These are phyloP conservation scores for Alternaria sp. DNA, from an alignment of 2,329 filamentous ascomycete species.

Conservation along the genomic window DNA sequence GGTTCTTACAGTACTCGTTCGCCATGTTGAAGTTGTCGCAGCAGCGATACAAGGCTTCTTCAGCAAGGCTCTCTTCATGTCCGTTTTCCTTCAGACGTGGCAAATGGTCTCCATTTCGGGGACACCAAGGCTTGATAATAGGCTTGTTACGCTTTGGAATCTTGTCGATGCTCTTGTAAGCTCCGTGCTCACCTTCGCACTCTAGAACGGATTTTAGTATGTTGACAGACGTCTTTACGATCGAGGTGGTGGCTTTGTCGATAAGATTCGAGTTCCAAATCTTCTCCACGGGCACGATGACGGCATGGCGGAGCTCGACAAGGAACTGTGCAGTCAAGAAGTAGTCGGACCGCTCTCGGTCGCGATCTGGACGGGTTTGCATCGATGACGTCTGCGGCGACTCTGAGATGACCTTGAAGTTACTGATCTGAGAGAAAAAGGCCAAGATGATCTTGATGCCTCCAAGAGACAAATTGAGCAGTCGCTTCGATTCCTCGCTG, in stretches of 20 bases:
- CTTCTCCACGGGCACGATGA: slow-evolving; percentile 76
- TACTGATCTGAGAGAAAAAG: slow-evolving; percentile 78
- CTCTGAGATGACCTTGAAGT: slow-evolving; percentile 81
- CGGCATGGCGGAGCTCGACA: slow-evolving; percentile 81
- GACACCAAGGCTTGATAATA: slow-evolving; percentile 61
- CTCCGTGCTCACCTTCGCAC: slow-evolving; percentile 76
- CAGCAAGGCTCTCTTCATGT: slow-evolving; percentile 69
- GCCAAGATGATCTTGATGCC: slow-evolving; percentile 84
- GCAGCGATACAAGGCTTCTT: slow-evolving; percentile 84
- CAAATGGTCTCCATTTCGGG: slow-evolving; percentile 57
- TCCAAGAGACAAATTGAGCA: slow-evolving; percentile 61
- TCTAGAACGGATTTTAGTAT: slow-evolving; percentile 81
- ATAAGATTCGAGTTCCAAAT: slow-evolving; percentile 88
- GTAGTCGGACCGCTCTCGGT: slow-evolving; percentile 65
- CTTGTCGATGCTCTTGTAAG: slow-evolving; percentile 69
- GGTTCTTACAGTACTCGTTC: slow-evolving; percentile 77
- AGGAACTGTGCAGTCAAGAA: slow-evolving; percentile 79
- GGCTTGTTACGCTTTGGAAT: slow-evolving; percentile 58
- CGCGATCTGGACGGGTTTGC: slow-evolving; percentile 61
- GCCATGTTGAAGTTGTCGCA: slow-evolving; percentile 70
- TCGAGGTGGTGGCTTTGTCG: slow-evolving; percentile 78
- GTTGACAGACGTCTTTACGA: slow-evolving; percentile 81
- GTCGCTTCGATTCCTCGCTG: slow-evolving; percentile 55
- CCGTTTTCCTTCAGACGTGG: slow-evolving; percentile 56
- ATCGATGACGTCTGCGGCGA: slow-evolving; percentile 69